Evolutionary conservation across 805 yeast genomes (phyloP), one percentile per base, ranked within the genome.

Genomic region (Nakazawaea wickerhamii): DNA sequence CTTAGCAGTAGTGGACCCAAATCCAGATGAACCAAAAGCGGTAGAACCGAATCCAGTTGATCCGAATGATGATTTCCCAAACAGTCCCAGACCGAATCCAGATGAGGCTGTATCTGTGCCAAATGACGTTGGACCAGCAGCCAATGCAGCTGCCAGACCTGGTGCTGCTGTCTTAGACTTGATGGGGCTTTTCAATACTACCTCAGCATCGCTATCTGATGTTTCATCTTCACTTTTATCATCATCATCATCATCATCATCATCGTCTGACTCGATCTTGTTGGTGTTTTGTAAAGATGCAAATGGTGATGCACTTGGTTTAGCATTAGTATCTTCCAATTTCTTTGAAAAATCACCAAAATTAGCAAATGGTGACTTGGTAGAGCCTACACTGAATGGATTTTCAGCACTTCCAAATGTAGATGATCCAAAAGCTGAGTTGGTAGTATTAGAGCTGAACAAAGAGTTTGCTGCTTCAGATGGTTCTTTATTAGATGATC

Each of bases 41-140:
- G 53, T 30, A 11, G 55, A 39, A 10, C 62, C 65, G 40, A 57
- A 59, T 2, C 56, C 38, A 9, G 63, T 49, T 5, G 38, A 14
- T 6, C 46, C 38, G 8, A 22, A 25, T 7, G 36, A n/a, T n/a
- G 19, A 17, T 18, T 11, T 30, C 17, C 46, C 46, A 30, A 40
- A 45, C 36, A 38, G 44, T 40, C 36, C 36, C 14, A 19, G 42
- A 30, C 47, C 49, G 38, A 38, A 41, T 15, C 52, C 48, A 25
- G 32, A 43, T 39, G 33, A 38, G 13, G 43, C 30, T 28, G 37
- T 37, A 7, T 41, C 47, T 30, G 33, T 14, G 2, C 52, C 55
- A 40, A 53, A 52, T n/a, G 50, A 38, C 21, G 44, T 47, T 8
- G 28, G 31, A 11, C 31, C 38, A 15, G 27, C 13, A 13, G 22